Base-by-base conservation (phyloP, 148 eudicot species). In the Silene conica region DNA sequence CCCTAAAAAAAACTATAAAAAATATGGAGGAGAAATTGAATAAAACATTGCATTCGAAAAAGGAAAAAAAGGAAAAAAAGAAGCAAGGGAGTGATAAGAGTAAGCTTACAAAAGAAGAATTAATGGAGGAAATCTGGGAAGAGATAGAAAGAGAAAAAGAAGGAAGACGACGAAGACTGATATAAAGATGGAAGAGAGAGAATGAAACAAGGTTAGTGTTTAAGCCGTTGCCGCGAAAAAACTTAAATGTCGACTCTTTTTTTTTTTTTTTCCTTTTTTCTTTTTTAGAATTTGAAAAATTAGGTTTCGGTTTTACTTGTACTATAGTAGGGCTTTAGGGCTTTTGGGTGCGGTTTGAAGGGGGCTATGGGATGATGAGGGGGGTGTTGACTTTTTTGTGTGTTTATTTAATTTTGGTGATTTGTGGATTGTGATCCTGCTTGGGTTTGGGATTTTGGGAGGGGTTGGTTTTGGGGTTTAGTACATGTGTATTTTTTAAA, bases 1-100 rank as follows among this genome's bases (percentile, higher is more conserved):
- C 81, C 81, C 81, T 78, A 20, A 61, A 68, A 78, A 26, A 26
- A 26, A 73, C n/a, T n/a, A n/a, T n/a, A n/a, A 50, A 45, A 63
- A 58, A 57, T 20, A n/a, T n/a, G 21, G 41, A 4, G 20, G 14
- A 12, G 1, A 46, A 45, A 73, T 1, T 1, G 19, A 76, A 48
- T n/a, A 16, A 23, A 28, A 58, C 22, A 63, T 26, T 0, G 57
- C 14, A 41, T 67, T 15, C 1, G 28, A n/a, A 22, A 63, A 22
- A 46, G 14, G n/a, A 18, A 4, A 65, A 10, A 28, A 56, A n/a
- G n/a, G 18, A 18, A 16, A 8, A 28, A 20, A 7, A 28, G 14
- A 31, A 10, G 23, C 8, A 73, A 61, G 20, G 67, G 60, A 71
- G 61, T 7, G 19, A 19, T 18, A 31, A 31, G 0, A 31, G 34